phyloP scores from a whole-genome alignment of 2,329 filamentous ascomycete genomes.

The Myriosclerotinia scirpicola region DNA sequence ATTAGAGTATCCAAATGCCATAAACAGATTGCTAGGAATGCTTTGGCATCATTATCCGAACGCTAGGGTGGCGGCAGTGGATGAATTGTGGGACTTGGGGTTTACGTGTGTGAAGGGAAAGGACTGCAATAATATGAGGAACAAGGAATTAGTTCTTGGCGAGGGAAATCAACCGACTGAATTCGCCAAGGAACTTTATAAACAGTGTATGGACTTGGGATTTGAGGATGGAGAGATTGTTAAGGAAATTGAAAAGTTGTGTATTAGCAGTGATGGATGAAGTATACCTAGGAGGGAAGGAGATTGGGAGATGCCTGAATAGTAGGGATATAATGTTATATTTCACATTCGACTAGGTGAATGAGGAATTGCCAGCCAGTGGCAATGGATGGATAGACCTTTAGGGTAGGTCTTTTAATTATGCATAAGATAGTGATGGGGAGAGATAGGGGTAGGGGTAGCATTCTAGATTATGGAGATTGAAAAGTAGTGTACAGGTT shows the following conservation, averaged over 20 bases:
- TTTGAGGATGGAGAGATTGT: not conserved
- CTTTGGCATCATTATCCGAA: not conserved
- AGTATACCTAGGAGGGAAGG: not conserved
- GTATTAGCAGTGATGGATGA: not conserved
- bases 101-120: not conserved
- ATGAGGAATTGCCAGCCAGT: not conserved
- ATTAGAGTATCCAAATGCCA: not conserved
- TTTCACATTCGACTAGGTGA: not conserved
- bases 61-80: not conserved
- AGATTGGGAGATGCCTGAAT: not conserved
- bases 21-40: not conserved
- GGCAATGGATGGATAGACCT: not conserved
- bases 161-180: not conserved
- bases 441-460: not conserved
- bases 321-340: not conserved
- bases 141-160: not conserved
- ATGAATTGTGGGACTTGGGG: conserved; percentile 9
- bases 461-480: not conserved
- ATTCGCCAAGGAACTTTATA: not conserved
- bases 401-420: not conserved
- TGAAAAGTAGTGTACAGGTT: not conserved
- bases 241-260: not conserved
- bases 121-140: not conserved
- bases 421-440: not conserved
- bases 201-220: not conserved